Conservation (phyloP, 495 filamentous ascomycete species). For the Tuber melanosporum region DNA sequence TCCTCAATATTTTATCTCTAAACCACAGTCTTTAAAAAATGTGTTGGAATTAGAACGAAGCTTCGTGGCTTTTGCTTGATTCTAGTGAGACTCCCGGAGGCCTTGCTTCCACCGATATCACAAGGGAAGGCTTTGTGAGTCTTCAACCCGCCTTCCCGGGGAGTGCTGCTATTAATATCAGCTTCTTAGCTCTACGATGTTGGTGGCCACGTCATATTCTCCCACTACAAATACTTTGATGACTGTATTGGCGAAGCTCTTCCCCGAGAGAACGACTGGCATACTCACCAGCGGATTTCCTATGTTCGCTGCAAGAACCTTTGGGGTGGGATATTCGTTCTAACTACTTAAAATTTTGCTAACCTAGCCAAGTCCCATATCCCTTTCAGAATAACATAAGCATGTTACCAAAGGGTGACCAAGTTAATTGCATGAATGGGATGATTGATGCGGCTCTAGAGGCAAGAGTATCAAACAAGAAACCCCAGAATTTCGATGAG, state of each 20-base stretch:
- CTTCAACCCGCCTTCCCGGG: conserved; percentile 8
- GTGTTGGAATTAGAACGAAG: conserved; percentile 25
- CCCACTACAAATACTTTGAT: conserved; percentile 99
- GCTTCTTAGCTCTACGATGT: conserved; percentile 85
- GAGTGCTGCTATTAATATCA: conserved; percentile 6
- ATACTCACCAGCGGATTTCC: conserved; percentile 94
- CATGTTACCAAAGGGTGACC: conserved; percentile 94
- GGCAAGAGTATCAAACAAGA: conserved; percentile 73
- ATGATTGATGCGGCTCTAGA: conserved; percentile 94
- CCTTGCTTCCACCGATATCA: conserved; percentile 93
- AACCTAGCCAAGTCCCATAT: conserved; percentile 62
- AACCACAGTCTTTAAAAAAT: conserved; percentile 39
- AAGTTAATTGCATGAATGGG: conserved; percentile 90
- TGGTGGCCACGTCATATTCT: conserved; percentile 99
- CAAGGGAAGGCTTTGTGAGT: conserved; percentile 95
- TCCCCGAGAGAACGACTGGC: conserved; percentile 91
- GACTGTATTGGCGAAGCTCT: conserved; percentile 96
- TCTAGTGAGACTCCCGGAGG: conserved; percentile 89
- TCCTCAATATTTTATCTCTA: conserved; percentile 20
- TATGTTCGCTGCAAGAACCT: conserved; percentile 93
- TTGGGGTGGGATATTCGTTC: conserved; percentile 50
- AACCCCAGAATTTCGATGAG: conserved; percentile 95
- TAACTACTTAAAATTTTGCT: conserved; percentile 10
- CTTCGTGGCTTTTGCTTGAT: conserved; percentile 92
- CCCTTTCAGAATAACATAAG: conserved; percentile 99